These are phyloP conservation scores for Stereocaulon alpinum DNA, from an alignment of 495 filamentous ascomycete species.

Conservation along the genomic window DNA sequence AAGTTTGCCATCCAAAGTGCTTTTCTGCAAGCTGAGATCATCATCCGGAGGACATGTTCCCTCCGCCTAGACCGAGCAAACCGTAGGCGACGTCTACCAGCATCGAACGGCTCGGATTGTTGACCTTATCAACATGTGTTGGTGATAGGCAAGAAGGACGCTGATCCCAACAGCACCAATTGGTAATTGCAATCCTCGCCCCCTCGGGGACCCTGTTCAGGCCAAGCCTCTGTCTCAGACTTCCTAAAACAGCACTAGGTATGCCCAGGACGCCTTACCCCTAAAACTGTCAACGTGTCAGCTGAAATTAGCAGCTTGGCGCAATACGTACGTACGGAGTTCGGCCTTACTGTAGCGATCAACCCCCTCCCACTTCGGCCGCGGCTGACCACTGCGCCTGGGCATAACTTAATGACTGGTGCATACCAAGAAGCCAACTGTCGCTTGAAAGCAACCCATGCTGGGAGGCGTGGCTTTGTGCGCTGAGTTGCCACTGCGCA, in stretches of 20 bases:
- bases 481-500: not conserved
- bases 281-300: not conserved
- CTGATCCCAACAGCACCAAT: not conserved
- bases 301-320: slow-evolving; percentile 2
- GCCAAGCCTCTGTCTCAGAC: not conserved
- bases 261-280: not conserved
- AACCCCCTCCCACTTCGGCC: not conserved
- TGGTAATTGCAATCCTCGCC: not conserved
- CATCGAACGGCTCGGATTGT: too few relatives aligned
- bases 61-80: too few relatives aligned
- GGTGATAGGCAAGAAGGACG: too few relatives aligned
- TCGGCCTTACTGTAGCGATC: too few relatives aligned
- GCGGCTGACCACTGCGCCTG: not conserved
- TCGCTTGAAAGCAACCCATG: not conserved
- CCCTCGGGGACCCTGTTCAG: not conserved
- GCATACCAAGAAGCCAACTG: not conserved
- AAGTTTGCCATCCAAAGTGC: too few relatives aligned
- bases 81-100: too few relatives aligned
- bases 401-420: not conserved
- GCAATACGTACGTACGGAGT: too few relatives aligned
- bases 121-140: too few relatives aligned
- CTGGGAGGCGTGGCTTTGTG: not conserved
- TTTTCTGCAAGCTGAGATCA: too few relatives aligned
- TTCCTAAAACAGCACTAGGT: not conserved
- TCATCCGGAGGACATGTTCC: too few relatives aligned